phyloP scores from a whole-genome alignment of 352 stramenopile genomes.

The Pythium inflatum region DNA sequence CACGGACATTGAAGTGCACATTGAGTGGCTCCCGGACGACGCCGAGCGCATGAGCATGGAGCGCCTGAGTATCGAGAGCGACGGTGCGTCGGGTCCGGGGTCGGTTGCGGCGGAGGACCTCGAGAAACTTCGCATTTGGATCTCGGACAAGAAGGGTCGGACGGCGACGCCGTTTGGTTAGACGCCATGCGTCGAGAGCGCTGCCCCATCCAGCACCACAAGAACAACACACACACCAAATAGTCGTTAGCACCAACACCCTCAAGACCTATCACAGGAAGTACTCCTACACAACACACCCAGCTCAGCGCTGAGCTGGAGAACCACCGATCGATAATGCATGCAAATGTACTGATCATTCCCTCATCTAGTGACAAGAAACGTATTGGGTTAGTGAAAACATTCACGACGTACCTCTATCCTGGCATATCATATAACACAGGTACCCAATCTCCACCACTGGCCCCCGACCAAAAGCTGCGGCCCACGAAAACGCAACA shows the following conservation, averaged over 20 bases:
- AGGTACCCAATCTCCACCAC: slow-evolving; percentile 35
- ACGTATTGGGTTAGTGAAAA: slow-evolving; percentile 1
- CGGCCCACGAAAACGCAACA: no score
- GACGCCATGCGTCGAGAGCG: neutral
- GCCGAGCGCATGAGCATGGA: slow-evolving; percentile 39
- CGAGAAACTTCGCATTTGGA: slow-evolving; percentile 87
- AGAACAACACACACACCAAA: neutral
- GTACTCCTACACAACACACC: neutral
- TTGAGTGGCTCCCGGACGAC: slow-evolving; percentile 82
- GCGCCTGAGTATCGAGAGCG: slow-evolving; percentile 36
- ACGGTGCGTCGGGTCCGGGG: neutral
- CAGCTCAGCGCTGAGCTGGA: neutral
- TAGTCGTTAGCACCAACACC: slow-evolving; percentile 20
- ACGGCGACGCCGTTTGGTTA: slow-evolving; percentile 76
- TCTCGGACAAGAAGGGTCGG: slow-evolving; percentile 84
- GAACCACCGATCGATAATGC: neutral
- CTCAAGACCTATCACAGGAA: neutral
- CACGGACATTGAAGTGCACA: slow-evolving; percentile 82
- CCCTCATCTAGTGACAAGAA: neutral
- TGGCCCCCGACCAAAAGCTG: slow-evolving; percentile 17
- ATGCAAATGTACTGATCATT: neutral
- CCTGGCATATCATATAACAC: slow-evolving; percentile 13
- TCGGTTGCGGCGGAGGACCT: slow-evolving; percentile 37
- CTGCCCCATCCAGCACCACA: neutral
- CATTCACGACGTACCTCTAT: neutral